A percentile compares a stretch with the other conserved stretches of the same genome.
These are phyloP conservation scores for Teunomyces kruisii DNA, from an alignment of 805 yeast species.

Conservation along the genomic window DNA sequence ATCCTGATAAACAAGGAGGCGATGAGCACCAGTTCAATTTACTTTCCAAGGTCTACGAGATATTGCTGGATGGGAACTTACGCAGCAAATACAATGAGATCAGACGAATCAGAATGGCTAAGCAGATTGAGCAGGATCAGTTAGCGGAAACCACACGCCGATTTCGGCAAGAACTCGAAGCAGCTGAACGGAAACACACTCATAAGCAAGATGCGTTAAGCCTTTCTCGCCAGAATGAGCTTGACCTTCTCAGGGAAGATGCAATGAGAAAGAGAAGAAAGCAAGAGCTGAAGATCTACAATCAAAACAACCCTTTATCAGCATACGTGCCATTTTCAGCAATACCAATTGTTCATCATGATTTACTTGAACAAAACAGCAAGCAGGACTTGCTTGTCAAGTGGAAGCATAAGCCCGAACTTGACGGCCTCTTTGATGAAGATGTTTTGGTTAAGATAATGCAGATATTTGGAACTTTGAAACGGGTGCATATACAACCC, in stretches of 20 bases:
- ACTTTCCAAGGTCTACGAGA: constrained; percentile 29
- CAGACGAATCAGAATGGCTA: constrained; percentile 13
- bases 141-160: constrained; percentile 21
- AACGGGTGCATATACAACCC: constrained; percentile 6
- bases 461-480: constrained; percentile 46
- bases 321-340: constrained; percentile 20
- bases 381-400: constrained; percentile 27
- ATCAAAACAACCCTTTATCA: not conserved
- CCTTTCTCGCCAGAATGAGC: not conserved
- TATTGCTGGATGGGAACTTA: constrained; percentile 25
- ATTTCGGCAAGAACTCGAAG: constrained; percentile 30
- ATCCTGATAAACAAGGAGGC: constrained; percentile 40
- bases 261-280: constrained; percentile 24
- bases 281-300: constrained; percentile 18
- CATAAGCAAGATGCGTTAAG: not conserved
- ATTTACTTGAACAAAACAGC: constrained; percentile 3
- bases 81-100: constrained; percentile 32
- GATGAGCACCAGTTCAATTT: constrained; percentile 26
- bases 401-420: constrained; percentile 46
- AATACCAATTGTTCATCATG: constrained; percentile 10
- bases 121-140: constrained; percentile 9
- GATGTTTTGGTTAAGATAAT: constrained; percentile 39
- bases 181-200: constrained; percentile 17
- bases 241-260: constrained; percentile 25
- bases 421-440: constrained; percentile 28